A percentile compares a stretch with the other conserved stretches of the same genome.
These are phyloP conservation scores for Vanrija humicola DNA, from an alignment of 1,284 basidiomycete genomes.

Conservation along the genomic window DNA sequence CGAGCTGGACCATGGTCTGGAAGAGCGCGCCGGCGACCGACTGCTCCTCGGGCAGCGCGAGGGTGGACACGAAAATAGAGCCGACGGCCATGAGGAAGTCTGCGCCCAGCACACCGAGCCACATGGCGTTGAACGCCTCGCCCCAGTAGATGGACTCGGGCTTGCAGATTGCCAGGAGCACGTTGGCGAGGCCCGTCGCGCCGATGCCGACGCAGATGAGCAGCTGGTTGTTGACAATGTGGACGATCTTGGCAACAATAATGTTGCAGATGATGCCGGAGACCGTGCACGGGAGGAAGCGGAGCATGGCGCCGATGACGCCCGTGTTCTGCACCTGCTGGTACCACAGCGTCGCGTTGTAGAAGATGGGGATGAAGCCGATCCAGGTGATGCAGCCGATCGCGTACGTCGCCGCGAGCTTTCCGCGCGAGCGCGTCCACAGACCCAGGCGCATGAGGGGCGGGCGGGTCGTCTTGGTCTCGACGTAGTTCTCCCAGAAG, in stretches of 20 bases:
- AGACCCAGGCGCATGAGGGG: conserved; percentile 68
- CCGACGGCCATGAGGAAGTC: conserved; percentile 75
- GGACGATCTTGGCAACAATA: conserved; percentile 45
- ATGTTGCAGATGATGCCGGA: conserved; percentile 64
- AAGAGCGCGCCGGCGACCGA: conserved; percentile 65
- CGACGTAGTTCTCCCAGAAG: conserved; percentile 64
- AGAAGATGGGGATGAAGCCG: conserved; percentile 52
- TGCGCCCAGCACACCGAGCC: conserved; percentile 67
- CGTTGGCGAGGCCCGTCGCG: conserved; percentile 56
- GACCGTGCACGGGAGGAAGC: conserved; percentile 71
- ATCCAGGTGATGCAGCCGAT: conserved; percentile 69
- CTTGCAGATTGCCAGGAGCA: conserved; percentile 69
- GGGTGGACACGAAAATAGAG: conserved; percentile 68
- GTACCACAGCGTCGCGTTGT: conserved; percentile 41
- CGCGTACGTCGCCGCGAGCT: conserved; percentile 61
- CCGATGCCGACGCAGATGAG: conserved; percentile 61
- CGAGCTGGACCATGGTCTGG: conserved; percentile 56
- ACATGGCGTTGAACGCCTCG: conserved; percentile 71
- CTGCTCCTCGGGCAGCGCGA: conserved; percentile 70
- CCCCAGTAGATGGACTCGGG: conserved; percentile 67
- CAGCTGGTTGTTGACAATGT: conserved; percentile 32
- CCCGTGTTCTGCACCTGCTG: conserved; percentile 34
- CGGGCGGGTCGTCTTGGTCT: conserved; percentile 49
- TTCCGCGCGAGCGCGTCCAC: conserved; percentile 64
- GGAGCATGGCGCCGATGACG: conserved; percentile 64